A percentile compares a stretch with the other conserved stretches of the same genome.
Conservation (phyloP, 176 grass and related monocot species). For the Eremochloa ophiuroides region DNA sequence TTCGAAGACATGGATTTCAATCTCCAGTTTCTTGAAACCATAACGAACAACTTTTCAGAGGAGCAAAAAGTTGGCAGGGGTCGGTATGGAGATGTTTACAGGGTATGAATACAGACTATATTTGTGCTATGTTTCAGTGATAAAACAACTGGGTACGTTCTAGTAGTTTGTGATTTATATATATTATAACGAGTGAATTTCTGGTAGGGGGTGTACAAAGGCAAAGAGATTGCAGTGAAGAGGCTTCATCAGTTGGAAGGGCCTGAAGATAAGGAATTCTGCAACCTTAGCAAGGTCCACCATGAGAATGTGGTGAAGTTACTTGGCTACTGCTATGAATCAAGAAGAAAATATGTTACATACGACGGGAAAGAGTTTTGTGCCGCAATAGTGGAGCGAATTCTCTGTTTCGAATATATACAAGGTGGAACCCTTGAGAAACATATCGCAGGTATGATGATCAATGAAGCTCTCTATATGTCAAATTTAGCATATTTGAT, state of each 20-base stretch:
- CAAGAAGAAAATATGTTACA: neutral
- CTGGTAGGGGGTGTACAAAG: neutral
- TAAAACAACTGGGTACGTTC: neutral
- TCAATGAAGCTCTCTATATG: too few relatives aligned
- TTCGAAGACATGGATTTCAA: neutral
- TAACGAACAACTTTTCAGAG: neutral
- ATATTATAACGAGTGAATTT: too few relatives aligned
- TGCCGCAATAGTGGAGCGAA: neutral
- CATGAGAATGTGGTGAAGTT: neutral
- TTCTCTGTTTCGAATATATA: neutral
- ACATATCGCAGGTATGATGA: neutral
- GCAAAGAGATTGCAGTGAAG: neutral
- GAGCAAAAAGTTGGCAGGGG: neutral
- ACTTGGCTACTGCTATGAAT: neutral
- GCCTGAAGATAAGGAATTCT: neutral
- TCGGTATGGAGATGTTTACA: neutral
- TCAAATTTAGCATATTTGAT: neutral
- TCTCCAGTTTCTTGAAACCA: fast-evolving
- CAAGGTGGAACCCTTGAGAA: neutral
- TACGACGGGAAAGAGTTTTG: neutral
- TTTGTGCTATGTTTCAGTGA: neutral
- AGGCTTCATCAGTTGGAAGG: neutral
- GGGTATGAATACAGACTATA: neutral
- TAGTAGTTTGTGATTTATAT: neutral
- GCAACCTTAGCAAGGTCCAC: neutral